Evolutionary conservation across 352 stramenopile species (phyloP), one percentile per base, ranked within the genome.

Genomic region (Phytophthora capsici): DNA sequence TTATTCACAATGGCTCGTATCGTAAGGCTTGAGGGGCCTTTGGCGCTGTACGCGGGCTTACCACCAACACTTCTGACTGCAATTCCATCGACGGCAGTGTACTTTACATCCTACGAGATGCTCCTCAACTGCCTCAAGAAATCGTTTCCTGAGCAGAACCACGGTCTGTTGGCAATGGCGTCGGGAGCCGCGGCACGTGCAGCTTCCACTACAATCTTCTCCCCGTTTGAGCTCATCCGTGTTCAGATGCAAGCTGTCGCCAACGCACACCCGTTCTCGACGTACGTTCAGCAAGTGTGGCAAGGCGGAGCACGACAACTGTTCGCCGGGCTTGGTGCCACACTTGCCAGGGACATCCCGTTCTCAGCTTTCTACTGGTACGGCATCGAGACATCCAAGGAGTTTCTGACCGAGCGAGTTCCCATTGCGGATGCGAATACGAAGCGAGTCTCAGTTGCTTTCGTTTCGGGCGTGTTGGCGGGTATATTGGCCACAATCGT

Each of bases 331-430:
- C 73, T 98, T 5, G 82, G 75, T 6, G 88, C 95, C 19, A 98
- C 93, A 17, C 76, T 99, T 8, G 92, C 89, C 19, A 81, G 96
- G 28, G 96, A 98, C 69, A 93, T 98, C n/a, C 95, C 96, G 14
- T 98, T 99, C 75, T 96, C 82, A 5, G 91, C 87, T 2, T 82
- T 98, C 41, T 99, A 99, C 68, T 98, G 93, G 94, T 80, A 84
- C 41, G 84, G 79, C 50, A 90, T 98, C 44, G 95, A 99, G 78
- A 78, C 73, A 3, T 88, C 91, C 48, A 91, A 93, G 77, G 65
- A 59, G 8, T 64, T 55, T 40, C 49, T 94, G 30, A 73, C 57
- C 9, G 49, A 63, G 23, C 55, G 55, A 13, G 32, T 84, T 19
- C 37, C 63, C 10, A 57, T 71, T 4, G 69, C 77, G 1, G 63